Evolutionary conservation across 352 stramenopile species (phyloP), one percentile per base, ranked within the genome.

Genomic region (Phytophthora citrophthora): DNA sequence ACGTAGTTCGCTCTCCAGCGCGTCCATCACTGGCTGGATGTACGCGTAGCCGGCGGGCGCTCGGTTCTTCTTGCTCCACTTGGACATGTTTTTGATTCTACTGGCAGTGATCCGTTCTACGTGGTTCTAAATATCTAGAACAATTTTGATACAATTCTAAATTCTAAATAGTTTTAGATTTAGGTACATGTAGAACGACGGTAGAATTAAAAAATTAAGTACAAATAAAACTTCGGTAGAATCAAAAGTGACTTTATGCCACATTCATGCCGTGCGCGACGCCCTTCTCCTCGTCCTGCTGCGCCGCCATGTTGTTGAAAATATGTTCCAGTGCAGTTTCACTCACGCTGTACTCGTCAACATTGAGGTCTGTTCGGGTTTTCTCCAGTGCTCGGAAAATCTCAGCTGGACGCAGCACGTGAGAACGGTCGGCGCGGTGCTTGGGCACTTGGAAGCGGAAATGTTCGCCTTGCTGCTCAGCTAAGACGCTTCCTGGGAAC

Each of bases 1-100:
- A 45, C 97, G 88, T 39, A 99, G 79, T 81, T 99, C 97, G 51
- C 96, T 89, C 72, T 99, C 97, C 38, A 99, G 88, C 48, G 96
- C 94, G 32, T 98, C 96, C 70, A 99, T 90, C 36, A 98, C 96
- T 2, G 96, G 93, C 68, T 97, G 81, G 34, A 99, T 85, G 69
- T 98, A 94, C 64, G 97, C 93, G 76, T 98, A 99, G 55, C 97
- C 97, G 24, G 81, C 52, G 5, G 97, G 97, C 36, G 92, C 82
- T 31, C 90, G 90, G 53, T 79, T 83, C 66, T 93, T 93, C 72
- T 83, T 86, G 54, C 74, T 93, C 81, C 92, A 97, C 58, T 90
- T 91, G 29, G 88, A 96, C 91, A 97, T 97, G 26, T 50, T 18
- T 12, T 24, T 26, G 16, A 46, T 27, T 12, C 15, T 26, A 27